Evolutionary conservation across 495 filamentous ascomycete genomes (phyloP), one percentile per base, ranked within the genome.

Genomic region (Talaromyces trachyspermus): DNA sequence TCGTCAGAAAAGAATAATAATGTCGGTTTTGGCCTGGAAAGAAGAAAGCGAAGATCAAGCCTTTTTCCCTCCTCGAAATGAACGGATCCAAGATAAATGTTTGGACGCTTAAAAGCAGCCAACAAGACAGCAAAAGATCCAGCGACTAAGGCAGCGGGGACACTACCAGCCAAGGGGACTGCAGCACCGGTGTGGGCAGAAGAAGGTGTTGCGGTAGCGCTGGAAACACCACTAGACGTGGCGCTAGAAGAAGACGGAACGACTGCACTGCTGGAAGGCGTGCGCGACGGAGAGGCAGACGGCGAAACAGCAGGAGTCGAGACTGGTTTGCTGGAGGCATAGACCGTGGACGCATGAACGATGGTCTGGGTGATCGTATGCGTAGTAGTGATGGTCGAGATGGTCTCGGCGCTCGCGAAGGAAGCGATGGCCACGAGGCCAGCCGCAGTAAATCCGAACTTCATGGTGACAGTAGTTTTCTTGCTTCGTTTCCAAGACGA

Each of bases 41-140:
- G 12, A 26, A 42, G n/a, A 42, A 18, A 20, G 18, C 37, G 12
- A 26, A 18, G 12, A 42, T 20, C 4, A 26, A 26, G 8, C 39
- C 23, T 14, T 9, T 10, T 24, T 9, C 39, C 22, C 12, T 11
- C 22, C 6, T 6, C 6, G 27, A 30, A 38, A 38, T 38, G 4
- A 30, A 24, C 6, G 10, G 10, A 15, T 35, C 29, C 17, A 9
- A 24, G 32, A 10, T 11, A 2, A 9, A 12, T 25, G 32, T 17
- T 46, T 46, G 37, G 44, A n/a, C n/a, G n/a, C n/a, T n/a, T n/a
- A n/a, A 46, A 24, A 37, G 22, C 44, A 15, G 44, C 44, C n/a
- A 46, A 29, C 44, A 46, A 46, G 12, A 22, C 30, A 36, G 44
- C 44, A 14, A 46, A 46, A 10, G 44, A 46, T 15, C 44, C 44